Conservation (phyloP, 2,329 filamentous ascomycete species). For the Alternaria sp. region DNA sequence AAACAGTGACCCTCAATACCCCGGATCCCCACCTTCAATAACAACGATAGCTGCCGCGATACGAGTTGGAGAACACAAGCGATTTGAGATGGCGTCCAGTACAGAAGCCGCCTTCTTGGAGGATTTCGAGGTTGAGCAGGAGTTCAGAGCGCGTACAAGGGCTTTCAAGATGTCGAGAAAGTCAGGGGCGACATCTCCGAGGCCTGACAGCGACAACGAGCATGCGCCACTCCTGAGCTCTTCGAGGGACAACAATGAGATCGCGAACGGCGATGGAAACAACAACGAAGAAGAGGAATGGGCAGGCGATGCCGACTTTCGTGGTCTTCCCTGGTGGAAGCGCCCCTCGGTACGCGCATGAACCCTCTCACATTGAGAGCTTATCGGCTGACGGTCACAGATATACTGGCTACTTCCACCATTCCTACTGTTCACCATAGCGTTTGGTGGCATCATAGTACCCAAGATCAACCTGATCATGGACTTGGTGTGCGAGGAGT, state of each 20-base stretch:
- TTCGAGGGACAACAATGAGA: conserved; percentile 24
- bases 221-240: conserved; percentile 40
- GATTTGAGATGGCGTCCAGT: conserved; percentile 31
- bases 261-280: conserved; percentile 17
- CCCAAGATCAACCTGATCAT: conserved; percentile 89
- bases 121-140: conserved; percentile 43
- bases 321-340: conserved; percentile 59
- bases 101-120: conserved; percentile 42
- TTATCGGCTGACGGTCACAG: conserved; percentile 48
- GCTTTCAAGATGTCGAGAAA: conserved; percentile 26
- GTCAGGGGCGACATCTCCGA: conserved; percentile 26
- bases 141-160: conserved; percentile 28
- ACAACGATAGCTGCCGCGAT: neutral
- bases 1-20: conserved; percentile 10
- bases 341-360: conserved; percentile 58
- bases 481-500: conserved; percentile 81
- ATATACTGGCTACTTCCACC: conserved; percentile 84
- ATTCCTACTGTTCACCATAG: conserved; percentile 81
- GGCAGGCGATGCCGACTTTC: conserved; percentile 51
- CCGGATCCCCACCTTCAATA: conserved; percentile 14
- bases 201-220: conserved; percentile 32
- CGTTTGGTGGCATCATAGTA: conserved; percentile 85
- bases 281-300: conserved; percentile 36
- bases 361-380: neutral
- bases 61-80: neutral